phyloP scores from a whole-genome alignment of 2,329 filamentous ascomycete genomes.

The Fusarium clavum region DNA sequence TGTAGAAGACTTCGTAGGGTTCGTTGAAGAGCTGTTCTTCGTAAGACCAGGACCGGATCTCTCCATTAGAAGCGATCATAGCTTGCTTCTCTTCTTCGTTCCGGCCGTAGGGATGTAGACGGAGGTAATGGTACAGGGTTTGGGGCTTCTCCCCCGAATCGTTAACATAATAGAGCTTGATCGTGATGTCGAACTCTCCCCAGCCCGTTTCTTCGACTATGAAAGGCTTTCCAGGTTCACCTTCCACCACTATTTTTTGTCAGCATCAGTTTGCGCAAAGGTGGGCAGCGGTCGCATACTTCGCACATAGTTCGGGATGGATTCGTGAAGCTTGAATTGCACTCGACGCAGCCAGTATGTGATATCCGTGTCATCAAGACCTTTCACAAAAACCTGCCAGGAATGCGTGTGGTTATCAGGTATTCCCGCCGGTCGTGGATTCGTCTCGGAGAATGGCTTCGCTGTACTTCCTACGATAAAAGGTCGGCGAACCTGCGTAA shows the following conservation, averaged over 20 bases:
- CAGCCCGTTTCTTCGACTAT: conserved; percentile 93
- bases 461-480: conserved; percentile 86
- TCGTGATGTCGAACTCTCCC: conserved; percentile 97
- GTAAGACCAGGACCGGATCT: conserved; percentile 83
- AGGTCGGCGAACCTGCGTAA: conserved; percentile 71
- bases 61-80: conserved; percentile 67
- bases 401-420: conserved; percentile 95
- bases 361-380: conserved; percentile 88
- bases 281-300: conserved; percentile 60
- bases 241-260: conserved; percentile 71
- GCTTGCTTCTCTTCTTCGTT: conserved; percentile 78
- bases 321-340: conserved; percentile 98
- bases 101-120: conserved; percentile 89
- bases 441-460: conserved; percentile 80
- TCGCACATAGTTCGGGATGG: conserved; percentile 89
- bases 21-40: conserved; percentile 98
- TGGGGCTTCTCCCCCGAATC: conserved; percentile 93
- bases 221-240: conserved; percentile 76
- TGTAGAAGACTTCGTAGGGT: conserved; percentile 91
- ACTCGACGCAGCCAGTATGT: conserved; percentile 97
- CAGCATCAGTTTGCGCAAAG: conserved; percentile 25
- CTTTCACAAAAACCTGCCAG: conserved; percentile 94
- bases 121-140: conserved; percentile 92
- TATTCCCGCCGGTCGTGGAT: conserved; percentile 79
- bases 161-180: conserved; percentile 92